phyloP scores from a whole-genome alignment of 257 asterid species.

The Striga asiatica region DNA sequence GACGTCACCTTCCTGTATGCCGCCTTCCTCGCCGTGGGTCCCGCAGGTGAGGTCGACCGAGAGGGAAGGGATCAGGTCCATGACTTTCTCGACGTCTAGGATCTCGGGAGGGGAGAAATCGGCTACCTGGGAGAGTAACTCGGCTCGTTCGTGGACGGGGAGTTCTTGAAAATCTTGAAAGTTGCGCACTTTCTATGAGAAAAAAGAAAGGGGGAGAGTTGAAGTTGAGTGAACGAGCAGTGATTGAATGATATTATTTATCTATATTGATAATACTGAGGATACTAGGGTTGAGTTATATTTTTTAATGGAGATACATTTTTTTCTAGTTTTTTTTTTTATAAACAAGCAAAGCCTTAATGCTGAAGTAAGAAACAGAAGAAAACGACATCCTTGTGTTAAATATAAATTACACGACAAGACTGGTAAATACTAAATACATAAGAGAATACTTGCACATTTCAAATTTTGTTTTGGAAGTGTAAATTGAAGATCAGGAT shows the following conservation, averaged over 20 bases:
- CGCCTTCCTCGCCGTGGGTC: conserved; percentile 90
- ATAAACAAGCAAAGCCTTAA: too few species aligned
- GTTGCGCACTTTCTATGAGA: conserved; percentile 46
- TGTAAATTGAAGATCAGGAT: too few species aligned
- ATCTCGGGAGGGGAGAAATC: conserved; percentile 44
- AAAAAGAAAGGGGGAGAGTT: conserved; percentile 10
- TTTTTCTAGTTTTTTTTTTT: too few species aligned
- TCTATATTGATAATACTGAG: too few species aligned
- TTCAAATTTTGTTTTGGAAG: too few species aligned
- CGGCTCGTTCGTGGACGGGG: conserved; percentile 45
- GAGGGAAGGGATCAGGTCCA: conserved; percentile 58
- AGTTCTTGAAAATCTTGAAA: conserved; percentile 54
- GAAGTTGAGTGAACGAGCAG: conserved; percentile 1
- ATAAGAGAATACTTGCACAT: too few species aligned
- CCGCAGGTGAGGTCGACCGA: conserved; percentile 58
- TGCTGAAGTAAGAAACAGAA: too few species aligned
- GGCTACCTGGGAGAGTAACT: conserved; percentile 52
- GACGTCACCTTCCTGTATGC: conserved; percentile 79
- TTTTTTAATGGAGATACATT: too few species aligned
- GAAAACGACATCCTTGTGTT: too few species aligned
- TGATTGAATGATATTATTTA: background rate
- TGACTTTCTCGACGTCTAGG: conserved; percentile 67
- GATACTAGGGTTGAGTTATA: too few species aligned
- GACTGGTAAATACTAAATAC: too few species aligned
- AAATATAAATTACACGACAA: too few species aligned